A percentile compares a stretch with the other conserved stretches of the same genome.
Conservation (phyloP, 1,139 yeast genomes). For the Candida tetrigidarum region DNA sequence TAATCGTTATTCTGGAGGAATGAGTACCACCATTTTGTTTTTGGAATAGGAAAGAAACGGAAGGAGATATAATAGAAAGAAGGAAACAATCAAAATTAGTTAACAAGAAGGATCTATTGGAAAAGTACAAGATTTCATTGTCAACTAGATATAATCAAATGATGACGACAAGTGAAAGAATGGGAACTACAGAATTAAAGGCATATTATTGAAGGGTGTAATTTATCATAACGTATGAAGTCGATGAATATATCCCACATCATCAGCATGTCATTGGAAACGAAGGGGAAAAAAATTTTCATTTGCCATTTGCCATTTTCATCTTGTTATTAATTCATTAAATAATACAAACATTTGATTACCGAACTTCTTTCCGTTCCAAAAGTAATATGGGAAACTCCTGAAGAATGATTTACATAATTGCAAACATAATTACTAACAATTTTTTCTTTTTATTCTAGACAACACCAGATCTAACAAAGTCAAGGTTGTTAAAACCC, state of each 20-base stretch:
- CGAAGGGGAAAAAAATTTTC: neutral
- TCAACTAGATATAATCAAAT: neutral
- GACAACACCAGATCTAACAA: conserved; percentile 99
- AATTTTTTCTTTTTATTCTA: conserved; percentile 25
- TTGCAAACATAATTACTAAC: conserved; percentile 38
- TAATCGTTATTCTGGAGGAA: neutral
- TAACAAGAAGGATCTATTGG: neutral
- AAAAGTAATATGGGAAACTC: neutral
- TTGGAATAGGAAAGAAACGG: conserved; percentile 6
- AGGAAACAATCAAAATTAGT: neutral
- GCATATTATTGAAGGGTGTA: no score
- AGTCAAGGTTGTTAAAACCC: conserved; percentile 99
- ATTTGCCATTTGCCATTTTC: no score
- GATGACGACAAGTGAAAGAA: no score
- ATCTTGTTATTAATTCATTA: no score
- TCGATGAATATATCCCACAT: neutral
- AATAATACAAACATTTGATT: neutral
- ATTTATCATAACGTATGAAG: no score
- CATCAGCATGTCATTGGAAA: neutral
- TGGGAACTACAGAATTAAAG: neutral
- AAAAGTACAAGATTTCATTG: neutral
- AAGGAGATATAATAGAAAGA: neutral
- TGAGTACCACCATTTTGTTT: conserved; percentile 5
- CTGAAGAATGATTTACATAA: neutral
- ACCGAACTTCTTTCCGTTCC: neutral